phyloP scores from a whole-genome alignment of 192 early-diverging fungal species.

The Mortierella claussenii region DNA sequence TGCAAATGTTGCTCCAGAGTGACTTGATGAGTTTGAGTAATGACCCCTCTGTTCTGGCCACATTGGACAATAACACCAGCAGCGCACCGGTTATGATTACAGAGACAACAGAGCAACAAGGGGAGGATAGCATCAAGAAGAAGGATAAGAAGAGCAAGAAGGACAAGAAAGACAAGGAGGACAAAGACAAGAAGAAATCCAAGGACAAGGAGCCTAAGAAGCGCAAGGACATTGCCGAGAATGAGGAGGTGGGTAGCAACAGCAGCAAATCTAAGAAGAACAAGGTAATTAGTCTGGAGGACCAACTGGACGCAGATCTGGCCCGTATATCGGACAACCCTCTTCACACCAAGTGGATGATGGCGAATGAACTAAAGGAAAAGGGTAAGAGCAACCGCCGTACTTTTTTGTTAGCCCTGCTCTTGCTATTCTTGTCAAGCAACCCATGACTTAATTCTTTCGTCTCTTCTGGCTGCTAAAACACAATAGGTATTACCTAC shows the following conservation, averaged over 20 bases:
- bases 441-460: neutral
- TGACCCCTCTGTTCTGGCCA: conserved; percentile 30
- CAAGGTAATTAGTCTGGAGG: conserved; percentile 4
- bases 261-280: neutral
- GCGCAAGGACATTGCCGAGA: neutral
- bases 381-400: conserved; percentile 6
- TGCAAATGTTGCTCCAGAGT: conserved; percentile 22
- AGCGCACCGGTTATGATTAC: neutral
- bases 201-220: conserved; percentile 15
- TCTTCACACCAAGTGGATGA: conserved; percentile 32
- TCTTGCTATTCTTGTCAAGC: too few relatives aligned
- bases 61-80: conserved; percentile 2
- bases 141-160: neutral
- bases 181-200: conserved; percentile 2
- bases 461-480: neutral
- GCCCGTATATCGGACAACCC: conserved; percentile 1
- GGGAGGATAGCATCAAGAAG: neutral
- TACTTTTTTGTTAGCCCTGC: neutral
- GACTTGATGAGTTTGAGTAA: conserved; percentile 12
- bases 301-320: conserved; percentile 13
- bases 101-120: neutral
- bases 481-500: conserved; percentile 20
- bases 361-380: conserved; percentile 31
- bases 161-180: neutral
- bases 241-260: neutral